Base-by-base conservation (phyloP, 306 rosid genomes). In the Mimosa pudica region DNA sequence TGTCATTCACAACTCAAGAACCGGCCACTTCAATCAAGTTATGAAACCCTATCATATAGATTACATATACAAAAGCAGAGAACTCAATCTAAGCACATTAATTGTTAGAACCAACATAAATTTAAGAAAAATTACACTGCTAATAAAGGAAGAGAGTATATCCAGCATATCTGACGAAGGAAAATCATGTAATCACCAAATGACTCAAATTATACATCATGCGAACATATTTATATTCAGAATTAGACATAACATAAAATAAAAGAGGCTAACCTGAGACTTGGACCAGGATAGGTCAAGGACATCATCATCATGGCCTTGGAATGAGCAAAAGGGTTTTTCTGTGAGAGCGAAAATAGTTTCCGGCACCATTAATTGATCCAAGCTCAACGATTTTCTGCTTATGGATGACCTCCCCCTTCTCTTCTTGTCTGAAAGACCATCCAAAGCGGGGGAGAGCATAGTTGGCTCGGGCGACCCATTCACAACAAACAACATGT, bases 261-360 rank as follows among this genome's bases (percentile, higher is more conserved):
- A 69, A 75, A 9, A 60, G 78, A 66, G 82, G 84, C 88, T 83
- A 78, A 93, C 98, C 98, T 91, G 97, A 75, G 94, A 91, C 83
- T 89, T 93, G 88, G 98, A 93, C 98, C 98, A 93, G 11, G 98
- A 93, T 33, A 93, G 94, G 84, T 93, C 98, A 70, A 93, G 98
- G 81, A 93, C 98, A 76, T 85, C 97, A 82, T 88, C 35, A 7
- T 76, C 85, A 86, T 93, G 98, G 38, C 98, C 98, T 85, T 88
- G 82, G 67, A 93, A 93, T 60, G 98, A 89, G 85, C 85, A 93
- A 54, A 82, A 3, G 11, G 98, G 94, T 80, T 88, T 91, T 48
- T 93, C 98, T 47, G 90, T 76, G 45, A 93, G 89, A 32, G 86
- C 91, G 83, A 93, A 93, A 66, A 91, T 81, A 41, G 86, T 86